Conservation (phyloP, 202 grass and related monocot species). For the Cymbopogon flexuosus region DNA sequence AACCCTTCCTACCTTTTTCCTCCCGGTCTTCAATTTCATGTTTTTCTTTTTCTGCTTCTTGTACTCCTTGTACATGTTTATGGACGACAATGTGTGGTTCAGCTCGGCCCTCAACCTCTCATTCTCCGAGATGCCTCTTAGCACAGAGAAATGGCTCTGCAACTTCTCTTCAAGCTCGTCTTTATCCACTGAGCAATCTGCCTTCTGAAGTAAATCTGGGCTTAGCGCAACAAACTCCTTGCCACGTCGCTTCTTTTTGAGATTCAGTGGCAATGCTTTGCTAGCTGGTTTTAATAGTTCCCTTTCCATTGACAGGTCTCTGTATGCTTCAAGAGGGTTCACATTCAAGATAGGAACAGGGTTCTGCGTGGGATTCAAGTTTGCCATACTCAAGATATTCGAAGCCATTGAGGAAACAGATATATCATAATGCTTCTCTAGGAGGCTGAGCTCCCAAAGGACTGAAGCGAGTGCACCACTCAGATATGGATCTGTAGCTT, state of each 20-base stretch:
- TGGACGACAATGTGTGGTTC: slow-evolving; percentile 58
- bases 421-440: slow-evolving; percentile 75
- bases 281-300: slow-evolving; percentile 51
- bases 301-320: slow-evolving; percentile 46
- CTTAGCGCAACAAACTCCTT: slow-evolving; percentile 50
- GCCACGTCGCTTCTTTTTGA: slow-evolving; percentile 46
- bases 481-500: slow-evolving; percentile 77
- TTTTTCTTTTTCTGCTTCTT: slow-evolving; percentile 57
- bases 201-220: slow-evolving; percentile 40
- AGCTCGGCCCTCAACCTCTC: slow-evolving; percentile 67
- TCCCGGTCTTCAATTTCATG: slow-evolving; percentile 31
- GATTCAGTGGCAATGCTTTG: slow-evolving; percentile 40
- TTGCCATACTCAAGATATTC: slow-evolving; percentile 73
- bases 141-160: slow-evolving; percentile 59
- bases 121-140: slow-evolving; percentile 65
- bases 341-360: slow-evolving; percentile 55
- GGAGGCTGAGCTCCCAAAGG: slow-evolving; percentile 88
- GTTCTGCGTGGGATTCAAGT: slow-evolving; percentile 60
- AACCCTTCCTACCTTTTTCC: slow-evolving; percentile 32
- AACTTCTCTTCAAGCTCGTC: slow-evolving; percentile 55
- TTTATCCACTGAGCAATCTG: slow-evolving; percentile 40
- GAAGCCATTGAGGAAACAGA: slow-evolving; percentile 59
- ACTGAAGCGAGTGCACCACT: slow-evolving; percentile 89
- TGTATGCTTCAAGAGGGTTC: slow-evolving; percentile 74
- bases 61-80: slow-evolving; percentile 72